phyloP scores from a whole-genome alignment of 1,284 basidiomycete species.

The Singerocomus rubriflavus region DNA sequence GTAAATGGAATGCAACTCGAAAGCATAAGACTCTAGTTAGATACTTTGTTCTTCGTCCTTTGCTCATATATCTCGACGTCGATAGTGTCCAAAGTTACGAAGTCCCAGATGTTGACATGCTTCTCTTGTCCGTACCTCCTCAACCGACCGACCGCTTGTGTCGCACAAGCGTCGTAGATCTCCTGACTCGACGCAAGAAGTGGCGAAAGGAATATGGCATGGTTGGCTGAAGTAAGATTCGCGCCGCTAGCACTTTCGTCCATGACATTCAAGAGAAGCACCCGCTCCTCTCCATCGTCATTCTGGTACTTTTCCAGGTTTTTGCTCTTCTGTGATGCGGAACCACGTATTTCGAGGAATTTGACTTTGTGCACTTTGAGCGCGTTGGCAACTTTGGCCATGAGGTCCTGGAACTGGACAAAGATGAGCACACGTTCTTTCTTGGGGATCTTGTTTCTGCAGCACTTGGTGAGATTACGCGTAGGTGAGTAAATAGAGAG shows the following conservation, averaged over 20 bases:
- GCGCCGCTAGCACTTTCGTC: constrained; percentile 93
- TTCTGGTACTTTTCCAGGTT: constrained; percentile 84
- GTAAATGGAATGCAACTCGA: constrained; percentile 5
- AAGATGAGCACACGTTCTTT: constrained; percentile 87
- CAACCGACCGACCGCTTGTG: constrained; percentile 87
- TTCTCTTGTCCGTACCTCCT: constrained; percentile 84
- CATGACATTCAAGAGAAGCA: constrained; percentile 87
- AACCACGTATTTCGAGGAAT: constrained; percentile 81
- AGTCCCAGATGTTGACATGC: constrained; percentile 78
- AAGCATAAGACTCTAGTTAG: constrained; percentile 17
- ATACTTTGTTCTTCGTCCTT: constrained; percentile 37
- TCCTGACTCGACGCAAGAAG: constrained; percentile 76
- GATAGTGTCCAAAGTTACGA: constrained; percentile 81
- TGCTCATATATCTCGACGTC: constrained; percentile 76
- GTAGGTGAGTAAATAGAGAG: neutral
- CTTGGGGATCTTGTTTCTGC: constrained; percentile 64
- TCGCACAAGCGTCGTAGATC: constrained; percentile 84
- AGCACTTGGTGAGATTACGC: constrained; percentile 7
- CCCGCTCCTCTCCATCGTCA: constrained; percentile 66
- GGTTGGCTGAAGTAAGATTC: constrained; percentile 91
- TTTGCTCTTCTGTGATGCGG: constrained; percentile 74
- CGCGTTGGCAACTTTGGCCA: constrained; percentile 85
- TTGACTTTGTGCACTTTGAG: constrained; percentile 69
- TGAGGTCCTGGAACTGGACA: constrained; percentile 91
- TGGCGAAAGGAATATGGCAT: constrained; percentile 92